Evolutionary conservation across 495 filamentous ascomycete species (phyloP), one percentile per base, ranked within the genome.

Genomic region (Echria macrotheca): DNA sequence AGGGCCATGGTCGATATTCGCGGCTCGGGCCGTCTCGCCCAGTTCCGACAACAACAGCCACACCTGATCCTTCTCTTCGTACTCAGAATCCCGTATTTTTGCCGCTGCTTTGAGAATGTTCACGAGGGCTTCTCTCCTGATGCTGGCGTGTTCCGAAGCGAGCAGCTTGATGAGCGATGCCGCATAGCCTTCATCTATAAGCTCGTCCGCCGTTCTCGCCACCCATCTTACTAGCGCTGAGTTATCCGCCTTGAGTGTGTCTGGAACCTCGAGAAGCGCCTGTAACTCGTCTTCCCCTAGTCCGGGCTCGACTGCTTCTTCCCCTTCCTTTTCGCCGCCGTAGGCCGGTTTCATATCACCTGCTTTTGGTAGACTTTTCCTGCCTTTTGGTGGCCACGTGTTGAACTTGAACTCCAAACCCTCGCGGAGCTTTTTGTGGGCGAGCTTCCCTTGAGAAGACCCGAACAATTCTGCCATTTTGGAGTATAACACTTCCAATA

Each of bases 11-110:
- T 78, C 67, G 23, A 86, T 74, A 21, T 70, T 50, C 2, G 58
- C 55, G 44, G 73, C 75, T 12, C 38, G 44, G 11, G 82, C 82
- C 0, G 89, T 88, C 58, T 93, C 89, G 6, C 84, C 71, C 4
- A 95, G 58, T 59, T 95, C 88, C 53, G 81, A 86, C 5, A 88
- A 71, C 2, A 96, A 74, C 5, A 91, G 71, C 67, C 81, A 84
- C 1, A 87, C 68, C 39, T 89, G 83, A 19, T 84, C 78, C 65
- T 83, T 86, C 60, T 95, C 88, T 15, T 77, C 74, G 44, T 91
- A 85, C 31, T 77, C 77, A 0, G 86, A 89, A 50, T 76, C 73
- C 65, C 87, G 77, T 12, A 91, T 66, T 53, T 80, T 83, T 11
- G 67, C 64, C 52, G 82, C 80, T 53, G 87, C 78, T 50, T 83